These are phyloP conservation scores for Spatholobus suberectus DNA, from an alignment of 306 rosid species.

Conservation along the genomic window DNA sequence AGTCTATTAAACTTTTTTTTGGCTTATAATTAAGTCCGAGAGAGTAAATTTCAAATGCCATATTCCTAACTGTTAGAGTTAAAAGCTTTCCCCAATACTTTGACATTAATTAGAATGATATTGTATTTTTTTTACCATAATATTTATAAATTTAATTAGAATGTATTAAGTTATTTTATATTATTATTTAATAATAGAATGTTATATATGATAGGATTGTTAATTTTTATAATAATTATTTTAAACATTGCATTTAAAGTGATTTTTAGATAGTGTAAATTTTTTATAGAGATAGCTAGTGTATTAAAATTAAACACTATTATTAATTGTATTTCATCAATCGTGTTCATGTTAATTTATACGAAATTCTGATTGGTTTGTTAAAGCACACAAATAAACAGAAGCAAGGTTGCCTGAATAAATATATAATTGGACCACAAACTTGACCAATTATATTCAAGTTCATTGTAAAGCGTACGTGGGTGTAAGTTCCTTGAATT, in stretches of 20 bases:
- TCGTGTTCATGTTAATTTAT: neutral
- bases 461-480: constrained; percentile 23
- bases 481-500: constrained; percentile 20
- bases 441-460: neutral
- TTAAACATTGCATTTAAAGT: neutral
- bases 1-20: no score
- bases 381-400: neutral
- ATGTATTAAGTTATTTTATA: neutral
- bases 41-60: neutral
- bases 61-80: neutral
- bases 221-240: neutral
- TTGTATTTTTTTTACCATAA: neutral
- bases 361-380: neutral
- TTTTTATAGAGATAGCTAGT: no score
- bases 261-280: neutral
- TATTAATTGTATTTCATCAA: no score
- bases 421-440: constrained; percentile 14
- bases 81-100: neutral
- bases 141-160: neutral
- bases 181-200: no score
- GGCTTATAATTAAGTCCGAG: no score
- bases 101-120: neutral
- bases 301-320: no score
- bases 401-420: neutral
- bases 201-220: no score